Conservation (phyloP, 2,329 filamentous ascomycete genomes). For the Exserohilum rostratum region DNA sequence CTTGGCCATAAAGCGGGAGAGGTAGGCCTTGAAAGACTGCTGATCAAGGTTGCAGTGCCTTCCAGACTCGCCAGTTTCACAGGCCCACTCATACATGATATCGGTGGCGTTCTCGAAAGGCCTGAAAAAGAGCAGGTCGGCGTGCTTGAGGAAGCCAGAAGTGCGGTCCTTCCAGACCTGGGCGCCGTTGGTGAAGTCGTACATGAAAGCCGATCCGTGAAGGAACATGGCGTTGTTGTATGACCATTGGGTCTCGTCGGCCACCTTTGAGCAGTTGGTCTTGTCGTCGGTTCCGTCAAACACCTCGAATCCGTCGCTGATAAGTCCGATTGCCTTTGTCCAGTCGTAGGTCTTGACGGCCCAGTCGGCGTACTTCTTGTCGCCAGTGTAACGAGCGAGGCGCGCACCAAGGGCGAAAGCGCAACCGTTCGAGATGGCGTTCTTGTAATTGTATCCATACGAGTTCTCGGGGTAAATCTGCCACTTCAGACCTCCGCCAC, state of each 20-base stretch:
- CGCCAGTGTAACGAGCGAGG: conserved; percentile 71
- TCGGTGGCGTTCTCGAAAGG: conserved; percentile 54
- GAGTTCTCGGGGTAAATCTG: conserved; percentile 80
- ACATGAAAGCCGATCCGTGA: conserved; percentile 63
- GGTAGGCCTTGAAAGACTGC: conserved; percentile 76
- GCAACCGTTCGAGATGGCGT: conserved; percentile 79
- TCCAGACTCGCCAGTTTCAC: conserved; percentile 58
- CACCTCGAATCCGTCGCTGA: conserved; percentile 58
- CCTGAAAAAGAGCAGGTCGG: conserved; percentile 60
- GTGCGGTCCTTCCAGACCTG: conserved; percentile 64
- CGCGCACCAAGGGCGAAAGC: conserved; percentile 82
- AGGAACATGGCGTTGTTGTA: conserved; percentile 64
- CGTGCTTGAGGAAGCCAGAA: conserved; percentile 63
- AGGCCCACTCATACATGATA: conserved; percentile 70
- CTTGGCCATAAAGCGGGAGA: conserved; percentile 67
- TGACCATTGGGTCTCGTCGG: conserved; percentile 61
- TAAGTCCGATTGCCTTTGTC: conserved; percentile 56
- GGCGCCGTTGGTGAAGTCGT: conserved; percentile 56
- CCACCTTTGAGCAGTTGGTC: conserved; percentile 57
- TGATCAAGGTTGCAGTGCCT: conserved; percentile 72
- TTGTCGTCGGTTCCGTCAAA: conserved; percentile 62
- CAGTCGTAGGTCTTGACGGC: conserved; percentile 70
- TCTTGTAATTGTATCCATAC: conserved; percentile 79
- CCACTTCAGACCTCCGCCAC: conserved; percentile 77
- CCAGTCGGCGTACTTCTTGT: conserved; percentile 65